A percentile compares a stretch with the other conserved stretches of the same genome.
Conservation (phyloP, 495 filamentous ascomycete genomes). For the Ramalina peruviana region DNA sequence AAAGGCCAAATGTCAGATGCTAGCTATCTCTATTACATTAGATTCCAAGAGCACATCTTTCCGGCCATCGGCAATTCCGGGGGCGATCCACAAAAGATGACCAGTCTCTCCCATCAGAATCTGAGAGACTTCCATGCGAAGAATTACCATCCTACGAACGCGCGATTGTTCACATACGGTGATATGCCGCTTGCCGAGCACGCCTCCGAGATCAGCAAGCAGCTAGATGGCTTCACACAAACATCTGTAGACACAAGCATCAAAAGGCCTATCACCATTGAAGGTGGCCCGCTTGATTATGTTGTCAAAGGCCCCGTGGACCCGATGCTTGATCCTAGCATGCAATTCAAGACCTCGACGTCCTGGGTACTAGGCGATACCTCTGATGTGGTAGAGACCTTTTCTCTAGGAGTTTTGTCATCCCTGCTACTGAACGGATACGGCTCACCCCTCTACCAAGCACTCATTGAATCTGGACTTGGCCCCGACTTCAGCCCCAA, state of each 20-base stretch:
- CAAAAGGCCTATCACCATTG: conserved; percentile 61
- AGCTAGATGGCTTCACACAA: conserved; percentile 54
- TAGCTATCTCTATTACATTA: conserved; percentile 87
- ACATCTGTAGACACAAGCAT: conserved; percentile 56
- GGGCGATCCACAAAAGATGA: conserved; percentile 90
- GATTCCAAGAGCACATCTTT: conserved; percentile 87
- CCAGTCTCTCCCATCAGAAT: conserved; percentile 79
- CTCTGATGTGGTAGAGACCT: conserved; percentile 68
- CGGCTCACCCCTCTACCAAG: conserved; percentile 82
- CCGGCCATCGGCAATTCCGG: conserved; percentile 91
- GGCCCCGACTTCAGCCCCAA: conserved; percentile 91
- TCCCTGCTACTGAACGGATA: conserved; percentile 83
- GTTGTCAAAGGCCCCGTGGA: conserved; percentile 75
- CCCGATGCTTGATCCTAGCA: conserved; percentile 67
- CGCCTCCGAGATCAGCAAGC: conserved; percentile 57
- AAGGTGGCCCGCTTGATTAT: conserved; percentile 47
- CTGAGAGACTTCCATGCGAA: conserved; percentile 71
- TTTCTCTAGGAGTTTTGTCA: conserved; percentile 68
- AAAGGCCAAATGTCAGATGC: conserved; percentile 98
- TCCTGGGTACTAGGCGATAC: conserved; percentile 85
- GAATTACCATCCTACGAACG: conserved; percentile 94
- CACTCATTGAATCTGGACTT: conserved; percentile 79
- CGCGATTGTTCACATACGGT: conserved; percentile 89
- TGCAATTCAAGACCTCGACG: conserved; percentile 83
- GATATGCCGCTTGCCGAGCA: conserved; percentile 78